Percentiles rank a stretch among this genome's conserved stretches.
Conservation (phyloP, 139 green algal genomes). For the Tetradesmus obliquus region DNA sequence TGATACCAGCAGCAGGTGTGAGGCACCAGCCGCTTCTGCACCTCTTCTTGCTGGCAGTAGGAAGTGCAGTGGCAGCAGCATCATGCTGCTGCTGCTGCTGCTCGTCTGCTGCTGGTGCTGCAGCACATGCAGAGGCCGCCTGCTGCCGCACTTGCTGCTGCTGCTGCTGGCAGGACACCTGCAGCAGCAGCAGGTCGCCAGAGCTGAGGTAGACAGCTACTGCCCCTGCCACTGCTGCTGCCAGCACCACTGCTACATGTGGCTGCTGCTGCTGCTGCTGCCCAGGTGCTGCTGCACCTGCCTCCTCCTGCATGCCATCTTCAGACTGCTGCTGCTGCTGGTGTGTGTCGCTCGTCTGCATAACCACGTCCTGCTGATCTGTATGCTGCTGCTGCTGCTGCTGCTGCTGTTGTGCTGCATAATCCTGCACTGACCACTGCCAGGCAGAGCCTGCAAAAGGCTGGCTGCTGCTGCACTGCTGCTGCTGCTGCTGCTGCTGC, state of each 20-base stretch:
- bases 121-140: background rate
- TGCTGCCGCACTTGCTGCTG: background rate
- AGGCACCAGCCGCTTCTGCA: background rate
- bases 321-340: background rate
- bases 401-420: background rate
- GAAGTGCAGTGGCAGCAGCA: background rate
- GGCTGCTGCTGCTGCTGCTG: background rate
- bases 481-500: conserved; percentile 10
- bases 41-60: background rate
- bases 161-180: background rate
- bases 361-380: background rate
- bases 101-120: background rate
- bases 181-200: conserved; percentile 8
- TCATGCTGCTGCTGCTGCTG: background rate
- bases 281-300: background rate
- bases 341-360: background rate
- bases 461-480: conserved; percentile 8
- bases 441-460: background rate
- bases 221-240: background rate
- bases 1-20: background rate
- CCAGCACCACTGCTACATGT: conserved; percentile 6
- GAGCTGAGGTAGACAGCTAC: background rate
- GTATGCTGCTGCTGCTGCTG: background rate
- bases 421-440: background rate
- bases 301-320: background rate